phyloP scores from a whole-genome alignment of 768 basidiomycete species.

The Lactarius vividus region DNA sequence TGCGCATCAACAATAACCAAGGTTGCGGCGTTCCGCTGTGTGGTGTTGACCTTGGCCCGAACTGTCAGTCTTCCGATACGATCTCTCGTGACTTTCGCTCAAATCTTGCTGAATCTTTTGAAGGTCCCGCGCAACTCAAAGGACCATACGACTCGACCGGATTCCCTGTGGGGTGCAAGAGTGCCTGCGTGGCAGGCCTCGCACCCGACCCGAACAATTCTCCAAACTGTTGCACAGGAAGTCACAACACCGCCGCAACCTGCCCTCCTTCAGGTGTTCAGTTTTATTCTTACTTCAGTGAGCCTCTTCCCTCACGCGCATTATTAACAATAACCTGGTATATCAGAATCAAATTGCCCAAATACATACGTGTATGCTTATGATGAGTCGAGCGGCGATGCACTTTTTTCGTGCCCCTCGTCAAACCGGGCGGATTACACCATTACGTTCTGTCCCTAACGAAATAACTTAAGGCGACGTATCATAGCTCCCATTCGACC shows the following conservation, averaged over 20 bases:
- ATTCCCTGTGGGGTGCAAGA: conserved; percentile 44
- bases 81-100: not conserved
- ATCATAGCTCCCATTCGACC: no score
- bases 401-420: conserved; percentile 45
- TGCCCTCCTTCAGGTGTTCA: conserved; percentile 50
- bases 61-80: conserved; percentile 28
- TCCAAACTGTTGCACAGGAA: conserved; percentile 55
- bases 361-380: conserved; percentile 52
- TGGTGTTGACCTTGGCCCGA: conserved; percentile 39
- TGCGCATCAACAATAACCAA: conserved; percentile 35
- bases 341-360: conserved; percentile 42
- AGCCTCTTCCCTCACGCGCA: no score
- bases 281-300: conserved; percentile 32
- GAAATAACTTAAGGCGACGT: not conserved
- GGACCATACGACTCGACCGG: conserved; percentile 38
- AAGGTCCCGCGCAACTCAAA: conserved; percentile 37
- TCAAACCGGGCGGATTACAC: conserved; percentile 41
- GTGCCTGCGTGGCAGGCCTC: conserved; percentile 41
- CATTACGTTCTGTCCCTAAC: conserved; percentile 44
- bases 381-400: conserved; percentile 47
- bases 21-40: conserved; percentile 38
- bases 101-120: not conserved
- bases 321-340: not conserved
- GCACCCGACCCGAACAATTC: conserved; percentile 26
- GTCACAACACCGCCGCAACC: conserved; percentile 47